Percentiles rank a stretch among this genome's conserved stretches.
Conservation (phyloP, 352 stramenopile genomes). For the Pythium dissimile region DNA sequence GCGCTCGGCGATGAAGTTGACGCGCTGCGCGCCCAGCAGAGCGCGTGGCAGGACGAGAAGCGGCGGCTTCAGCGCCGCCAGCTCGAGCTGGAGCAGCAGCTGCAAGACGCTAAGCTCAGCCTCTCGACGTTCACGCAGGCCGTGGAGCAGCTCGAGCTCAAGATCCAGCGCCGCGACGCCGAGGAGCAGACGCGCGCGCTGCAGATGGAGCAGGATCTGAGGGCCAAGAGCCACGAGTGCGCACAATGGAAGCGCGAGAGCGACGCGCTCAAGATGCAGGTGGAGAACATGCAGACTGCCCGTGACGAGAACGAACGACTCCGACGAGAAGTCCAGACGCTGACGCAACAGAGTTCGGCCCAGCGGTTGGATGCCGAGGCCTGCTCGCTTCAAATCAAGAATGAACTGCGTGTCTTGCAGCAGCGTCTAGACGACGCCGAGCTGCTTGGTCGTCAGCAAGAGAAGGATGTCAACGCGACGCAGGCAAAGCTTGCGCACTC, state of each 20-base stretch:
- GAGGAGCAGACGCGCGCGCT: constrained; percentile 55
- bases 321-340: constrained; percentile 15
- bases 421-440: constrained; percentile 21
- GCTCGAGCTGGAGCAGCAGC: constrained; percentile 49
- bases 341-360: constrained; percentile 29
- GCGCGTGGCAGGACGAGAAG: constrained; percentile 39
- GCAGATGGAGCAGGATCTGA: constrained; percentile 48
- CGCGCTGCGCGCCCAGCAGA: constrained; percentile 34
- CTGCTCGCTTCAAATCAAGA: background rate
- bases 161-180: constrained; percentile 68
- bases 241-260: constrained; percentile 28
- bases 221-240: constrained; percentile 38
- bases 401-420: constrained; percentile 29
- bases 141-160: constrained; percentile 74
- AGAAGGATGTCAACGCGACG: constrained; percentile 23
- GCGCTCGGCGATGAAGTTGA: constrained; percentile 60
- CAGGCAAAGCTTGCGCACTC: constrained; percentile 31
- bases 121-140: constrained; percentile 61
- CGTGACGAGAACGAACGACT: constrained; percentile 9
- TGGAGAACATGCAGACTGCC: background rate
- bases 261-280: constrained; percentile 7
- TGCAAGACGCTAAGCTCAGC: constrained; percentile 52
- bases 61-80: constrained; percentile 39
- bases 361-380: constrained; percentile 24
- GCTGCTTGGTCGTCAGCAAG: constrained; percentile 11